Percentiles rank a stretch among this genome's conserved stretches.
Evolutionary conservation across 2,329 filamentous ascomycete species (phyloP).

Genomic region (Colletotrichum trifolii): DNA sequence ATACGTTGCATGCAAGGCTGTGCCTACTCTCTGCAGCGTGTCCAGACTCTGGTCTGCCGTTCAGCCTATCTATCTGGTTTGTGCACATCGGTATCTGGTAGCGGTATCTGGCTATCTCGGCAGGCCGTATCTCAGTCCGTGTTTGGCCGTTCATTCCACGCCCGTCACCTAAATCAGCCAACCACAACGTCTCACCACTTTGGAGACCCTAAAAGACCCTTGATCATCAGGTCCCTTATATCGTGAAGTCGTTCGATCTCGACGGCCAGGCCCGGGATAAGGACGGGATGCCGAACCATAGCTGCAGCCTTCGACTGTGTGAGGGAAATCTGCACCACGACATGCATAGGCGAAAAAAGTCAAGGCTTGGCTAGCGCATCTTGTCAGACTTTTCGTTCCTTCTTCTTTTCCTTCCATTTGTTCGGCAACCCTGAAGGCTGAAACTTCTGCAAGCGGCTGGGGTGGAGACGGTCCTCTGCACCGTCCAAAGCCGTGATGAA

Average conservation of each 20-base stretch:
- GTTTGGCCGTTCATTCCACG: constrained; percentile 6
- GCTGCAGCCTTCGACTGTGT: constrained; percentile 5
- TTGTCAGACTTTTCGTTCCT: not conserved
- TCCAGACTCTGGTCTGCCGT: constrained; percentile 1
- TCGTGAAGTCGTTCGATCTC: constrained; percentile 23
- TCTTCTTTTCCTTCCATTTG: not conserved
- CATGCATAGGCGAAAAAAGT: not conserved
- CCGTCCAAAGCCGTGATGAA: not conserved
- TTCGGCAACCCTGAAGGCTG: constrained; percentile 26
- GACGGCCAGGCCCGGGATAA: constrained; percentile 18
- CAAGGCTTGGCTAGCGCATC: not conserved
- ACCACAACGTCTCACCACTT: not conserved
- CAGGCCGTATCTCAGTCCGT: constrained; percentile 24
- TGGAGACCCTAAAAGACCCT: constrained; percentile 5
- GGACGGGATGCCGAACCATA: constrained; percentile 7
- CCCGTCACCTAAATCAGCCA: constrained; percentile 2
- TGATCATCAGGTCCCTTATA: constrained; percentile 3
- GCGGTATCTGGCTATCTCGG: constrained; percentile 12
- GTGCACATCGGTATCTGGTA: not conserved
- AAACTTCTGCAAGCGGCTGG: constrained; percentile 32
- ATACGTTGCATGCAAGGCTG: constrained; percentile 7
- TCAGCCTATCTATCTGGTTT: constrained; percentile 2
- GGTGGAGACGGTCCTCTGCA: not conserved
- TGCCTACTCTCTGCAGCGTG: too few species aligned
- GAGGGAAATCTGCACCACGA: not conserved